Evolutionary conservation across 2,329 filamentous ascomycete genomes (phyloP), one percentile per base, ranked within the genome.

Genomic region (Neospermospora avenae): DNA sequence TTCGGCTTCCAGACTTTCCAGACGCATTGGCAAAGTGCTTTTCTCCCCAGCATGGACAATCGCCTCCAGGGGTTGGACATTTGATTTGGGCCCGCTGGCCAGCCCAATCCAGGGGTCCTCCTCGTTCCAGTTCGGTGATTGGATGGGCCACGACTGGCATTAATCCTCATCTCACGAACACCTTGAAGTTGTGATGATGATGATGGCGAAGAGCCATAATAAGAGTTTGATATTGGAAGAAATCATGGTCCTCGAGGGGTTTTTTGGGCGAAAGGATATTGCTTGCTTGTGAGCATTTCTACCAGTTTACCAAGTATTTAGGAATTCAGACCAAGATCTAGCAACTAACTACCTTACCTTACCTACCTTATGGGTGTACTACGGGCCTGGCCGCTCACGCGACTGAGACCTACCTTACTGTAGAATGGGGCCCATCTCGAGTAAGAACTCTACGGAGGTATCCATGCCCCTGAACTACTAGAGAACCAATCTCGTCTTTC

Each of bases 281-380:
- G 54, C 41, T 49, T 59, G 57, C 49, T 59, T 59, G 51, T 28
- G 46, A 37, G 28, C 28, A n/a, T n/a, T n/a, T n/a, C n/a, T n/a
- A n/a, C n/a, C n/a, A n/a, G n/a, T n/a, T n/a, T n/a, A n/a, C n/a
- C n/a, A n/a, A n/a, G n/a, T n/a, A n/a, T n/a, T n/a, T n/a, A n/a
- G n/a, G n/a, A n/a, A n/a, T n/a, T n/a, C n/a, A n/a, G n/a, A n/a
- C n/a, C n/a, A n/a, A n/a, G n/a, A n/a, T n/a, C n/a, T n/a, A n/a
- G n/a, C n/a, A n/a, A n/a, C n/a, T n/a, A n/a, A n/a, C n/a, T n/a
- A n/a, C n/a, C n/a, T n/a, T n/a, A n/a, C n/a, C n/a, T n/a, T n/a
- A n/a, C n/a, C n/a, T n/a, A n/a, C n/a, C n/a, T n/a, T 46, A 37
- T 37, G n/a, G 28, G 31, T 10, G 34, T 54, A 31, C 22, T 20